These are phyloP conservation scores for Metschnikowia gruessii DNA, from an alignment of 805 yeast species.

Conservation along the genomic window DNA sequence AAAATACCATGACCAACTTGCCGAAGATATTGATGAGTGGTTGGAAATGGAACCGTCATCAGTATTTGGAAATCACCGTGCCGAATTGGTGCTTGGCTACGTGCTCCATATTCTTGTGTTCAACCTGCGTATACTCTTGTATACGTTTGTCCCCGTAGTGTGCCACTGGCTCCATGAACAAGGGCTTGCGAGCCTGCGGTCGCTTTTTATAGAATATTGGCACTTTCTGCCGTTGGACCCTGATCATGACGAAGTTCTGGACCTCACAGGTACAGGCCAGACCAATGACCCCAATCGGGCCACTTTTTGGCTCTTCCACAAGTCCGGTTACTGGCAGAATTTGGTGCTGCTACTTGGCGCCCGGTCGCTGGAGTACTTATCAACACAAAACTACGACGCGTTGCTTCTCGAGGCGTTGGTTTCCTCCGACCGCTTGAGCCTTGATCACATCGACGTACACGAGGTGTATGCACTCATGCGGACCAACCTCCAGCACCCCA, in stretches of 20 bases:
- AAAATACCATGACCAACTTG: constrained; percentile 23
- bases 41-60: constrained; percentile 31
- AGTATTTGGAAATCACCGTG: constrained; percentile 22
- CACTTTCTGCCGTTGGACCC: constrained; percentile 14
- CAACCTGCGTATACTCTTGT: constrained; percentile 33
- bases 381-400: constrained; percentile 18
- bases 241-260: constrained; percentile 11
- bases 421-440: constrained; percentile 18
- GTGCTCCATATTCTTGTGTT: constrained; percentile 33
- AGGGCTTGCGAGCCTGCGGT: constrained; percentile 9
- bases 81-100: constrained; percentile 33
- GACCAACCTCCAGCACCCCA: constrained; percentile 16
- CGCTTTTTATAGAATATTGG: constrained; percentile 16
- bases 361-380: not conserved
- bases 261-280: constrained; percentile 4
- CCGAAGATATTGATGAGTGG: constrained; percentile 39
- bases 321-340: constrained; percentile 30
- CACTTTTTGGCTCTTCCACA: constrained; percentile 29
- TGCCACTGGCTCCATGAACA: constrained; percentile 39
- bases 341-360: constrained; percentile 18
- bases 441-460: constrained; percentile 2
- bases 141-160: constrained; percentile 32
- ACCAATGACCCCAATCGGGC: constrained; percentile 11
- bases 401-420: constrained; percentile 26
- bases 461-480: constrained; percentile 11